Base-by-base conservation (phyloP, 2,329 filamentous ascomycete species). In the Penicillium vulpinum region DNA sequence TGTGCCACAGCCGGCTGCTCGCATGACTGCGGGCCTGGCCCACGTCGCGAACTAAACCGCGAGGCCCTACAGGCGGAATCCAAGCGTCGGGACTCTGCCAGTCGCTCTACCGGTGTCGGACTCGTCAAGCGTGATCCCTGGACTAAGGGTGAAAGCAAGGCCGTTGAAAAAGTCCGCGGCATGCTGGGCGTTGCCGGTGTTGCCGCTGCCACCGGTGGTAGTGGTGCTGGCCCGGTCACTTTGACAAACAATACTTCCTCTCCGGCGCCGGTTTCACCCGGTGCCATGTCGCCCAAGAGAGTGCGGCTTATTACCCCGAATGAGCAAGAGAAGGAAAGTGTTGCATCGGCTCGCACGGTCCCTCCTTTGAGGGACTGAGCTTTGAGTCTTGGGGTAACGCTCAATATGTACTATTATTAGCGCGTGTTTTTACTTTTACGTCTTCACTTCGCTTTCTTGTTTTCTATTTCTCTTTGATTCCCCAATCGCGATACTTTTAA, bases 1-100 rank as follows among this genome's bases (percentile, higher is more conserved):
- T 88, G 85, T 72, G 80, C 83, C 3, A 84, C 80, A 8, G 77
- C 80, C 46, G 85, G 83, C 18, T 88, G 85, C 68, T 72, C 81
- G 51, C 85, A 85, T 63, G 83, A 85, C 64, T 87, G 85, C 62
- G 80, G 80, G 2, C 77, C 78, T 2, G 82, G 83, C 13, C 74
- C 74, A 5, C 72, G 77, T 49, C 73, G 78, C 40, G 72, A 79
- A 44, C 60, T 72, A 33, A 73, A 77, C 54, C 72, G 77, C 31
- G 63, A 69, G 45, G 52, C 67, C 36, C 51, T 70, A 29, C 64
- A 68, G 26, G 62, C 69, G 31, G 69, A 75, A 58, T 68, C 68
- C 35, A 71, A 72, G 58, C 67, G 70, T 44, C 67, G 68, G 36
- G 70, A 69, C 53, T 67, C 67, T 15, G 64, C 67, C 8, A 69